Percentiles rank a stretch among this genome's conserved stretches.
phyloP scores from a whole-genome alignment of 768 basidiomycete genomes.

The Serendipita sp. region DNA sequence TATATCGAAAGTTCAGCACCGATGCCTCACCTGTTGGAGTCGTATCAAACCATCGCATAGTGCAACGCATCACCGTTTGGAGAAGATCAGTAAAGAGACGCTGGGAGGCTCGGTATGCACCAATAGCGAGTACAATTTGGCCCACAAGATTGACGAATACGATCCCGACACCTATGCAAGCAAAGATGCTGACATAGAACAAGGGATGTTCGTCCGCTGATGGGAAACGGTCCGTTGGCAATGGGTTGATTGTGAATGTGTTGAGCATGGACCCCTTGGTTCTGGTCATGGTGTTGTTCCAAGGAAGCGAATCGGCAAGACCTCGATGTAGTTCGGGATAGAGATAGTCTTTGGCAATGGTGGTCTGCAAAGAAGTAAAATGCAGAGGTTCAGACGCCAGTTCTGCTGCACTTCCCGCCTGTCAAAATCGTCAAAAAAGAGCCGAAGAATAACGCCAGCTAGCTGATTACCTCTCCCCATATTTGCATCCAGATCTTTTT shows the following conservation, averaged over 20 bases:
- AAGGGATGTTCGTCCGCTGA: constrained; percentile 16
- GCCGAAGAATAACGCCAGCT: background rate
- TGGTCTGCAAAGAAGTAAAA: background rate
- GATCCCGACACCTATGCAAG: constrained; percentile 14
- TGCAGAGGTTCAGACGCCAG: background rate
- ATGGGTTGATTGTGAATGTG: background rate
- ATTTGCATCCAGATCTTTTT: constrained; percentile 20
- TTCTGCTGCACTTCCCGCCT: background rate
- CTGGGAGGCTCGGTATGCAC: constrained; percentile 31
- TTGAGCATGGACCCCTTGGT: background rate
- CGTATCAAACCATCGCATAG: constrained; percentile 17
- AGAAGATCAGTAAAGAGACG: constrained; percentile 16
- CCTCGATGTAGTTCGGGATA: background rate
- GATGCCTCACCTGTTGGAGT: constrained; percentile 13
- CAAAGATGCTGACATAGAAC: constrained; percentile 16
- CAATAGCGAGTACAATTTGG: constrained; percentile 19
- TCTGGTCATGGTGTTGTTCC: background rate
- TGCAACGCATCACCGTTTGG: constrained; percentile 13
- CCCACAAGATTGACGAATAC: constrained; percentile 13
- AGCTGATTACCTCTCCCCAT: constrained; percentile 20
- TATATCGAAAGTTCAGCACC: background rate
- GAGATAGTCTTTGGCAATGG: background rate
- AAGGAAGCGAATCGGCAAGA: background rate
- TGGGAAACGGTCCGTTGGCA: constrained; percentile 8
- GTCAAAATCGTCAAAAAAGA: background rate